Evolutionary conservation across 148 eudicot genomes (phyloP), one percentile per base, ranked within the genome.

Genomic region (Rhododendron ferrugineum): DNA sequence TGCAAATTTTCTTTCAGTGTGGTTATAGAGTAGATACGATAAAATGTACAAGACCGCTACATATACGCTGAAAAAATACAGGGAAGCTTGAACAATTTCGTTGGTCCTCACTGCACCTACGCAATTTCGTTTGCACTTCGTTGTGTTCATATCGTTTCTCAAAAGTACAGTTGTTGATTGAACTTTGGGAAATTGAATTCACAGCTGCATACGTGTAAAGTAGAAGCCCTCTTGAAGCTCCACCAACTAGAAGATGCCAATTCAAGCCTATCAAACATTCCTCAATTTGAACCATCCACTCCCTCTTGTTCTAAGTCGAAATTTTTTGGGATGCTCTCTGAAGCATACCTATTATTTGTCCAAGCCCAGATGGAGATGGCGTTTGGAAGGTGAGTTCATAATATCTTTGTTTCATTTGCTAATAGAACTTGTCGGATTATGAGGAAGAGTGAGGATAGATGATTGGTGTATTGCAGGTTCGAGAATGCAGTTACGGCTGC

Each of bases 331-430:
- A 97, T 95, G 93, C 92, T 87, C 76, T 90, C 91, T 79, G 98
- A 94, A 88, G 98, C 98, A 85, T 97, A 97, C 88, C 85, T 88
- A 80, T 91, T 90, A 72, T 92, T 89, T 86, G 97, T 97, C 78
- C 91, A 88, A 84, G 95, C 96, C 86, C 96, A 94, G 85, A 87
- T 95, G 88, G 96, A 95, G 88, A 91, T 95, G 95, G 91, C 99
- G 23, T 84, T 82, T 70, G 99, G 99, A 92, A 97, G 96, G 99
- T 96, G 88, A 90, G 94, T 91, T 79, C 36, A 56, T 54, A 75
- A 81, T 85, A 52, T 82, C n/a, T 85, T 0, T 22, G 30, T 42
- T 23, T 20, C 49, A 50, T 82, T 75, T 84, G 68, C 72, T 56
- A 78, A 80, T 18, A 75, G 18, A 62, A 68, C 84, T 79, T 80